Base-by-base conservation (phyloP, 2,329 filamentous ascomycete genomes). In the Neopestalotiopsis clavispora region DNA sequence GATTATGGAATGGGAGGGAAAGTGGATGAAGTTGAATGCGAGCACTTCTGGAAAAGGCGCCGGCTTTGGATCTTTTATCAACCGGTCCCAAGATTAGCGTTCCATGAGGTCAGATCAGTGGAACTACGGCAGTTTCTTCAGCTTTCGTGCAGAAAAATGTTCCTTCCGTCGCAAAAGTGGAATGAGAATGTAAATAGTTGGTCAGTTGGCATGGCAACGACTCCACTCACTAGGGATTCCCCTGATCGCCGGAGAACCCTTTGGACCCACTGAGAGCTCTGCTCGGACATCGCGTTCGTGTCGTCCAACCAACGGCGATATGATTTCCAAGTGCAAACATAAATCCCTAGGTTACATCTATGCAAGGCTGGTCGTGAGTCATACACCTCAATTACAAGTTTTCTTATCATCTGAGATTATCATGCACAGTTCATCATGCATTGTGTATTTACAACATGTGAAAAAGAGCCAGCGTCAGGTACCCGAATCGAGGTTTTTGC, bases 161-260 rank as follows among this genome's bases (percentile, higher is more conserved):
- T 58, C 45, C 30, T 66, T 56, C 49, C 49, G 42, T 30, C 30
- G 63, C 30, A 12, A 60, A 67, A 67, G 52, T 67, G 56, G 65
- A 38, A 42, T 59, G 23, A 4, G 14, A 60, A 58, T 66, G 65
- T 67, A 56, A 67, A 67, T 60, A 67, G 52, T 38, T 52, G 65
- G 13, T 52, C 7, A 1, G 56, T 49, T 67, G 65, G 28, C 52
- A 30, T 23, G 52, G 52, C 65, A 67, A 67, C 65, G 4, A 13
- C 40, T 4, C 30, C 34, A 14, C 9, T 9, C 17, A 34, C 30
- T 40, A n/a, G n/a, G 60, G 32, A 17, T 38, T 38, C 32, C 20
- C 60, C 60, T 32, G 30, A 38, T 23, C 20, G 23, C 10, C 62
- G 12, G 6, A 52, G 28, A 28, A 38, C 23, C 64, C 42, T 28